Conservation (phyloP, 371 early-diverging fungal genomes). For the Apophysomyces variabilis region DNA sequence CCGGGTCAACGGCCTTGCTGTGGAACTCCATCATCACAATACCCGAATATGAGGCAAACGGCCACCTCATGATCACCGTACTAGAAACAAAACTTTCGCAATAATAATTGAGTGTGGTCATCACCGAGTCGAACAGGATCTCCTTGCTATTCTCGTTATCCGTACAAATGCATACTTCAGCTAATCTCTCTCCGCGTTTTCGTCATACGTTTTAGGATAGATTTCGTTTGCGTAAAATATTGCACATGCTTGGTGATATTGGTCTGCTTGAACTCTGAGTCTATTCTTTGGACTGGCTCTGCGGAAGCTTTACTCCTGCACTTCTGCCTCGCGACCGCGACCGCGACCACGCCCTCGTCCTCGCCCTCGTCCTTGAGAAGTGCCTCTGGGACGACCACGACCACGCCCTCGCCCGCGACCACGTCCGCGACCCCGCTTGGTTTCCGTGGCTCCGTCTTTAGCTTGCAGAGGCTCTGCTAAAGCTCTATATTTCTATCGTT, state of each 20-base stretch:
- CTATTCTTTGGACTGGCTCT: not conserved
- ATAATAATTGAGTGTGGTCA: not conserved
- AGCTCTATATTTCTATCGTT: not conserved
- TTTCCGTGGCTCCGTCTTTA: not conserved
- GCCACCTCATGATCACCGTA: not conserved
- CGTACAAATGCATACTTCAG: not conserved
- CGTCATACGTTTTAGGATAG: not conserved
- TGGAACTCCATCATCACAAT: too few species aligned
- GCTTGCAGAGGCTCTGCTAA: not conserved
- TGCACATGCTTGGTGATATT: not conserved
- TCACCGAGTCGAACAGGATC: not conserved
- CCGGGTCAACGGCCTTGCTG: too few species aligned
- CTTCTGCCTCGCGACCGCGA: too few species aligned
- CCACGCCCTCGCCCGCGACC: slow-evolving; percentile 2
- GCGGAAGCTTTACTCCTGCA: not conserved
- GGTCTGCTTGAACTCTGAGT: not conserved
- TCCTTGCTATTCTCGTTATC: not conserved
- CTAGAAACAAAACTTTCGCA: not conserved
- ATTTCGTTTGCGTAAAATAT: not conserved
- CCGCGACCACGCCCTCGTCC: not conserved
- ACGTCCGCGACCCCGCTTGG: not conserved
- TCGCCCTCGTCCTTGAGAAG: not conserved
- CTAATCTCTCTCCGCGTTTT: not conserved
- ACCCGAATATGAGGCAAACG: too few species aligned
- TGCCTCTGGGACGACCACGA: not conserved